Evolutionary conservation across 78 protist genomes (phyloP).

Genomic region (Tieghemostelium lacteum): DNA sequence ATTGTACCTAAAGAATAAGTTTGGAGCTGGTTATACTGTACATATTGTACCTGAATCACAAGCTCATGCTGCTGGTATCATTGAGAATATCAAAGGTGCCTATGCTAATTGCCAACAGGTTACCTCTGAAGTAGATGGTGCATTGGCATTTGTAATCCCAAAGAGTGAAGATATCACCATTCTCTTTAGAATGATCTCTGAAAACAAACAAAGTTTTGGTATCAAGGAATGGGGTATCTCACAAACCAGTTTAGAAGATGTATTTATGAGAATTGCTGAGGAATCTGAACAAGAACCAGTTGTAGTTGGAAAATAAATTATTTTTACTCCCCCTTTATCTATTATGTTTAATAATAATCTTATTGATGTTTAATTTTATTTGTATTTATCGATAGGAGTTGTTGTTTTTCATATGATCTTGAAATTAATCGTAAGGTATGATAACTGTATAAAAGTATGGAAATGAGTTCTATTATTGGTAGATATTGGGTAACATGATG

Average conservation of each 20-base stretch:
- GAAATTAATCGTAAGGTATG: no score
- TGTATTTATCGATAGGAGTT: no score
- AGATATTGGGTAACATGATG: no score
- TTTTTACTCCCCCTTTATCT: no score
- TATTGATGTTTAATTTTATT: no score
- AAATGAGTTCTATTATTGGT: no score
- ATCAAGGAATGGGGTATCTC: constrained; percentile 37
- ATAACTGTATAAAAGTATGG: no score
- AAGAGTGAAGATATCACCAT: background rate
- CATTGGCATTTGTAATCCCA: background rate
- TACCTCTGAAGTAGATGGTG: background rate
- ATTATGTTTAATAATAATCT: no score
- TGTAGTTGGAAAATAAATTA: no score
- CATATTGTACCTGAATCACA: background rate
- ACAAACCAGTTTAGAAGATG: constrained; percentile 33
- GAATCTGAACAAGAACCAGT: background rate
- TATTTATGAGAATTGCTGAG: background rate
- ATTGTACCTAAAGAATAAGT: constrained; percentile 17
- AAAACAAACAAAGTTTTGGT: constrained; percentile 9
- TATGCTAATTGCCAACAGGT: background rate
- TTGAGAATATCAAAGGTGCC: background rate
- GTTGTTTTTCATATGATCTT: no score
- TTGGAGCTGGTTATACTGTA: constrained; percentile 10
- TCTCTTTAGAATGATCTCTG: background rate
- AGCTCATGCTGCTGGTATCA: background rate